phyloP scores from a whole-genome alignment of 192 early-diverging fungal species.

The Phlyctochytrium arcticum region DNA sequence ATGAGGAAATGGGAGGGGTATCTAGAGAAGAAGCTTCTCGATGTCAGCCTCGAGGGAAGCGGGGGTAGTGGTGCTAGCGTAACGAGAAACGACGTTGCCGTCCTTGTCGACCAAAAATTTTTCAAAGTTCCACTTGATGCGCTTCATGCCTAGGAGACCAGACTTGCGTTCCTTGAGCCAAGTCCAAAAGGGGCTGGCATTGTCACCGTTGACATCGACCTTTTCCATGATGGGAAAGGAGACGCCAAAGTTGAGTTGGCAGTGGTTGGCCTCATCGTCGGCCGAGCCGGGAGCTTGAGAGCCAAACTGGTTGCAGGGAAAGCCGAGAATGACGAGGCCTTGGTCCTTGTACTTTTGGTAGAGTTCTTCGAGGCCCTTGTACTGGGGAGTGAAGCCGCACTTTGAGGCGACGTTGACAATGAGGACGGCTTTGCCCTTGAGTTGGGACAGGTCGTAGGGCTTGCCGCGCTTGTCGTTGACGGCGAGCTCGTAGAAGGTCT shows the following conservation, averaged over 20 bases:
- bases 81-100: conserved; percentile 34
- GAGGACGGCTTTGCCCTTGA: conserved; percentile 69
- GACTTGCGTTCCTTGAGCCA: conserved; percentile 39
- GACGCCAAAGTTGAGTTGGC: conserved; percentile 71
- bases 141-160: conserved; percentile 26
- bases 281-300: conserved; percentile 20
- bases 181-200: conserved; percentile 39
- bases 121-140: conserved; percentile 40
- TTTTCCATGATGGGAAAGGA: conserved; percentile 87
- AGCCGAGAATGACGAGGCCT: conserved; percentile 83
- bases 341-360: conserved; percentile 48
- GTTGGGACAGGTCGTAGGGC: conserved; percentile 17
- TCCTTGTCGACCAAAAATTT: conserved; percentile 45
- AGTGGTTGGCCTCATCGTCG: conserved; percentile 50
- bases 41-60: conserved; percentile 52
- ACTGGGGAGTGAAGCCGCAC: conserved; percentile 83
- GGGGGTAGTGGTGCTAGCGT: conserved; percentile 54
- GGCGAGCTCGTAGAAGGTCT: conserved; percentile 19
- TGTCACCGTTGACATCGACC: conserved; percentile 64
- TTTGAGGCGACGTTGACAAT: conserved; percentile 87
- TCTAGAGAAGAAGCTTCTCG: conserved; percentile 56
- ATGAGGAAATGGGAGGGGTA: too few species aligned
- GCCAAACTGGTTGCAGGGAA: conserved; percentile 63
- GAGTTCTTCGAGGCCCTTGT: conserved; percentile 36
- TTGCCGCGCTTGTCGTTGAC: conserved; percentile 27